These are phyloP conservation scores for Malus hybrid DNA, from an alignment of 331 rosid species.

Conservation along the genomic window DNA sequence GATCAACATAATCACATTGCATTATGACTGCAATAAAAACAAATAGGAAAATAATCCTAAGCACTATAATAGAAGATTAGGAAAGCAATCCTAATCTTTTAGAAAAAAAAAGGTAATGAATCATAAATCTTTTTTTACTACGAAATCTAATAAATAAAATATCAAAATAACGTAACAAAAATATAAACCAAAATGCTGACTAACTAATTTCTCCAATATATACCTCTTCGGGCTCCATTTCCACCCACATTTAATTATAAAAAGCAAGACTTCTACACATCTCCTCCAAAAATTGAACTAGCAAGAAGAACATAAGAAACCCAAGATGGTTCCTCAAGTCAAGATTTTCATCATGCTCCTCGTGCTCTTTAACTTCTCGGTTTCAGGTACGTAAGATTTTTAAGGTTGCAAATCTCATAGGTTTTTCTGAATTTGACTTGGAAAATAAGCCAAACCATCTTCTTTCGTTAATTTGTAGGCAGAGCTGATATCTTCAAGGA, in stretches of 20 bases:
- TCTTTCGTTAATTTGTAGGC: not conserved
- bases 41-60: too few relatives aligned
- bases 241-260: conserved; percentile 15
- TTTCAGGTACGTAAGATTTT: conserved; percentile 14
- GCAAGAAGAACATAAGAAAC: not conserved
- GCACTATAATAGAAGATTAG: too few relatives aligned
- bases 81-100: too few relatives aligned
- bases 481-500: conserved; percentile 3
- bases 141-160: too few relatives aligned
- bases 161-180: too few relatives aligned
- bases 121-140: too few relatives aligned
- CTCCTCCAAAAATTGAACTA: conserved; percentile 1
- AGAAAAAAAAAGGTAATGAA: too few relatives aligned
- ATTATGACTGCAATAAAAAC: too few relatives aligned
- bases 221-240: conserved; percentile 29
- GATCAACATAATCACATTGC: too few relatives aligned
- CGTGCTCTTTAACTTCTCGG: conserved; percentile 3
- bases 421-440: not conserved
- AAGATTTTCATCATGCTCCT: conserved; percentile 22
- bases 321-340: conserved; percentile 25
- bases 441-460: not conserved
- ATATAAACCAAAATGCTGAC: too few relatives aligned
- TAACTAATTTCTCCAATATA: too few relatives aligned
- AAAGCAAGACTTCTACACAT: conserved; percentile 2
- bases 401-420: not conserved